Conservation (phyloP, 164 flowering plant genomes). For the Brasenia schreberi region DNA sequence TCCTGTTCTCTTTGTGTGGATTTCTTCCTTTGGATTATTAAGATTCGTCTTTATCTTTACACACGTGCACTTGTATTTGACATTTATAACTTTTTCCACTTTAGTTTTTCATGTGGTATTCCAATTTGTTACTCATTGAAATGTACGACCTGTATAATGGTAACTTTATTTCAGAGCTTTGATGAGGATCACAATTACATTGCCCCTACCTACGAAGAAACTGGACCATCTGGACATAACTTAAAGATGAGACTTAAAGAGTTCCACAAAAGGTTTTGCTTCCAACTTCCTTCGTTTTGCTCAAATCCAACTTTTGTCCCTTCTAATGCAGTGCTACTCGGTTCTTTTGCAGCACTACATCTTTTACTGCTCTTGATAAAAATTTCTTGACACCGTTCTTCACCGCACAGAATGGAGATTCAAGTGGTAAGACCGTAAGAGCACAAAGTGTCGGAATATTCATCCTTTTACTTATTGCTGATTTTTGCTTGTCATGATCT, state of each 20-base stretch:
- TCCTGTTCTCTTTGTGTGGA: too few relatives aligned
- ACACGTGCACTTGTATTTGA: too few relatives aligned
- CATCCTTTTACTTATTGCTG: not conserved
- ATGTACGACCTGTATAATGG: too few relatives aligned
- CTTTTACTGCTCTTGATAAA: constrained; percentile 78
- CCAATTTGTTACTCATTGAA: too few relatives aligned
- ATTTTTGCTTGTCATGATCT: not conserved
- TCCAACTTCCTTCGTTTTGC: not conserved
- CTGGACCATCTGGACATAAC: constrained; percentile 54
- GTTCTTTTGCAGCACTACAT: constrained; percentile 52
- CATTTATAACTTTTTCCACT: too few relatives aligned
- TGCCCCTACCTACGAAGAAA: constrained; percentile 68
- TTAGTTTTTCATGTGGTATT: too few relatives aligned
- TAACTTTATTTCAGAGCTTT: constrained; percentile 32
- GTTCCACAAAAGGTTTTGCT: constrained; percentile 46
- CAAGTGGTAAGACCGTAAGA: constrained; percentile 19
- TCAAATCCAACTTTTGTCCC: not conserved
- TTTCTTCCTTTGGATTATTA: too few relatives aligned
- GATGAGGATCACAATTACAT: constrained; percentile 49
- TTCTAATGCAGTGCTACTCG: not conserved
- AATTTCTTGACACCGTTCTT: constrained; percentile 96
- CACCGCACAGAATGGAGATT: constrained; percentile 79
- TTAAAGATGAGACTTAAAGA: constrained; percentile 89
- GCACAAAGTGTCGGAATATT: constrained; percentile 20
- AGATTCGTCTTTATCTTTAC: too few relatives aligned